A percentile compares a stretch with the other conserved stretches of the same genome.
phyloP scores from a whole-genome alignment of 257 asterid species.

The Plantago major region DNA sequence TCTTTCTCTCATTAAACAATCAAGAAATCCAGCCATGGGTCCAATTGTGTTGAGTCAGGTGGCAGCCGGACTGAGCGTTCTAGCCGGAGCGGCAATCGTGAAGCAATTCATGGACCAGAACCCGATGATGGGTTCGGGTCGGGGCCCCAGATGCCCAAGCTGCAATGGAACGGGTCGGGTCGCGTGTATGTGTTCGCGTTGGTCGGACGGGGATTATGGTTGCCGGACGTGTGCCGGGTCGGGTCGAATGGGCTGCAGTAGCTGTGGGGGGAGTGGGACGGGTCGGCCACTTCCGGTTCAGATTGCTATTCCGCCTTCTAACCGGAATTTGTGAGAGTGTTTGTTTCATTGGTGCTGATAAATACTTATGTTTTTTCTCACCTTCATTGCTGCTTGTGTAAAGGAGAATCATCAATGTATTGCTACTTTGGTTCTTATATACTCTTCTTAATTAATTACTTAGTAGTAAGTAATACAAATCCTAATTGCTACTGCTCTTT shows the following conservation, averaged over 20 bases:
- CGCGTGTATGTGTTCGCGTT: constrained; percentile 75
- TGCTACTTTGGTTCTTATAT: too few relatives aligned
- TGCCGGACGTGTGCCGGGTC: constrained; percentile 92
- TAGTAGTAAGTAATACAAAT: too few relatives aligned
- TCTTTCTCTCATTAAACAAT: neutral
- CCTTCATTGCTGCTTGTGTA: too few relatives aligned
- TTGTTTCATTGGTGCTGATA: too few relatives aligned
- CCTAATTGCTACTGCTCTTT: too few relatives aligned
- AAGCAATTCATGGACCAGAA: constrained; percentile 63
- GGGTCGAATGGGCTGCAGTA: constrained; percentile 81
- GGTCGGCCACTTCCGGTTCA: constrained; percentile 90
- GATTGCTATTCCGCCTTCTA: constrained; percentile 54
- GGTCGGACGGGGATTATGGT: constrained; percentile 92
- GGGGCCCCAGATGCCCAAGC: constrained; percentile 58
- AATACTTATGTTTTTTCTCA: too few relatives aligned
- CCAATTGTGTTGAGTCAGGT: constrained; percentile 55
- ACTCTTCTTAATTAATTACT: too few relatives aligned
- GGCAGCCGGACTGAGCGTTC: constrained; percentile 52
- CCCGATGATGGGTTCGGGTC: constrained; percentile 69
- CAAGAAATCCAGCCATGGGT: constrained; percentile 39
- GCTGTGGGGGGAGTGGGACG: constrained; percentile 90
- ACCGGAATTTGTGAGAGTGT: constrained; percentile 32
- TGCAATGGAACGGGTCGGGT: constrained; percentile 94
- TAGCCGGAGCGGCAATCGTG: constrained; percentile 60
- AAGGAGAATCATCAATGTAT: neutral